Base-by-base conservation (phyloP, 768 basidiomycete genomes). In the Termitomyces bulborhizus region DNA sequence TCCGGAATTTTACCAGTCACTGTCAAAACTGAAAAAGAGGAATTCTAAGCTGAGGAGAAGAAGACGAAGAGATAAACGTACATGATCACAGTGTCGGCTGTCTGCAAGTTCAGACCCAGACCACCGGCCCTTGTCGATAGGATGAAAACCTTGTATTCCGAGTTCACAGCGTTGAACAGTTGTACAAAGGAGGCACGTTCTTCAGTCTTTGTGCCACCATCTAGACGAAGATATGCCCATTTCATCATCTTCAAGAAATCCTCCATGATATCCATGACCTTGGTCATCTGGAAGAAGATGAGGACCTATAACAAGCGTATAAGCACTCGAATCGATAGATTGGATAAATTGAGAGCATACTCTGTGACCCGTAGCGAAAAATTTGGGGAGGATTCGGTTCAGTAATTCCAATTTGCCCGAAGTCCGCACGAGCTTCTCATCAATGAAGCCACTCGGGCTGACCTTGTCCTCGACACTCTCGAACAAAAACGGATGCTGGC, bases 241-340 rank as follows among this genome's bases (percentile, higher is more conserved):
- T 81, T 80, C 82, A 86, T 84, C 79, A 86, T 86, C 67, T 88
- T 90, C 65, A 97, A 72, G 65, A 94, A 98, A 64, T 98, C 95
- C 64, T 93, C 92, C 84, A 96, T 93, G 67, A 97, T 94, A 59
- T 96, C 92, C 95, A 98, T 97, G 63, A 98, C 93, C 66, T 93
- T 91, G 15, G 95, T 98, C 97, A 98, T 98, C 72, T 99, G 97
- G 86, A 98, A 98, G 84, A 99, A 98, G 63, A 99, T 98, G 54
- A 99, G 84, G 45, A 96, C 92, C 90, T 93, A 60, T 0, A 54
- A 27, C 39, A 45, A 32, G 54, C 47, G 43, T 54, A 39, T 48
- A 21, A 53, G n/a, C 48, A 57, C 42, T 51, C 42, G 18, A 41
- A 51, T 53, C 51, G 7, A 46, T 55, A 49, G 26, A 45, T 34